Evolutionary conservation across 2,329 filamentous ascomycete species (phyloP), one percentile per base, ranked within the genome.

Genomic region (Fusarium tjaetaba): DNA sequence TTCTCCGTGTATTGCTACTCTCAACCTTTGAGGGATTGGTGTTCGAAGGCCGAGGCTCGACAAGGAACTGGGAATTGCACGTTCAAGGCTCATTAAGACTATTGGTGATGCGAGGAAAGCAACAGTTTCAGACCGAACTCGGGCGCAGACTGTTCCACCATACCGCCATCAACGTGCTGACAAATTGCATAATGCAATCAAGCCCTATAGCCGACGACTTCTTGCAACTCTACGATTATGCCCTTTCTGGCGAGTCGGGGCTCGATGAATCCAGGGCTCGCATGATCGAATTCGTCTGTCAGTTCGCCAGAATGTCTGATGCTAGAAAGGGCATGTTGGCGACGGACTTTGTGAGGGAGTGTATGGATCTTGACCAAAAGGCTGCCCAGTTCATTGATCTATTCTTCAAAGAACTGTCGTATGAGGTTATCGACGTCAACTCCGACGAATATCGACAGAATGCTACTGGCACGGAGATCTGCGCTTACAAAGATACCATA

Each of bases 161-260:
- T 13, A 45, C 61, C 15, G 38, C 53, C n/a, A 38, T 63, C 5
- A 63, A 63, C 8, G 55, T 63, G 6, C 16, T 63, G 9, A 63
- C 61, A 22, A 34, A 63, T 13, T 63, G 53, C 24, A 60, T 63
- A 22, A 61, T 63, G 53, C 61, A 28, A 13, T 46, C n/a, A 26
- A 32, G 16, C 5, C 15, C 61, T 4, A 8, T 63, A 24, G 34
- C 53, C 4, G 34, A 60, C 11, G 61, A 60, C 7, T 63, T 63
- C 11, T 18, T 60, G 5, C 28, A 26, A 28, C 28, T 63, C 0
- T 30, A 61, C 11, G 61, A 61, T 4, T 63, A 60, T 24, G 61
- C 55, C 16, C 13, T 14, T 9, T 48, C 53, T 2, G 41, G 3
- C n/a, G 4, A 26, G 2, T 32, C 52, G 8, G 52, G 52, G 4